Base-by-base conservation (phyloP, 2,329 filamentous ascomycete genomes). In the Cytospora piceae region DNA sequence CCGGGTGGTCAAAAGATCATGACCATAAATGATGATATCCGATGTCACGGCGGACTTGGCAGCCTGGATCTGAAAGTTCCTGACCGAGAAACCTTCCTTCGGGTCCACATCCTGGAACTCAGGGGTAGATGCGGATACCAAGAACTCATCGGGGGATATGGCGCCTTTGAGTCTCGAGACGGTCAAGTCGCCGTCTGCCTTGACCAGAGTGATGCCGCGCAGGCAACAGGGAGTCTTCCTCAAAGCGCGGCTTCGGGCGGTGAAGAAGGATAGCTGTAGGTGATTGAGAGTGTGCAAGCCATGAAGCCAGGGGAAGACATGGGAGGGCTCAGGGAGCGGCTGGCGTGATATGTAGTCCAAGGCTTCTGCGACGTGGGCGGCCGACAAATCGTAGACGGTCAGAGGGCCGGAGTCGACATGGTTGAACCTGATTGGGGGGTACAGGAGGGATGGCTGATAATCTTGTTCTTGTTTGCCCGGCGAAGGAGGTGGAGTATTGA, bases 51-150 rank as follows among this genome's bases (percentile, higher is more conserved):
- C 94, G 70, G 92, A 81, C 76, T 99, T 99, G 66, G 91, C 91
- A 0, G 92, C 86, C 77, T 99, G 95, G 49, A 98, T 98, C 72
- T 98, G 94, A 74, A 99, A 99, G 76, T 98, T 98, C 55, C 95
- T 88, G 53, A 98, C 94, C 5, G 93, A 97, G 74, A 98, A 98
- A 11, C 95, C 95, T 70, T 96, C 92, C 64, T 81, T 85, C 1
- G 95, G 95, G 73, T 99, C 95, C 51, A 90, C 85, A 53, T 96
- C 92, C 67, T 93, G 80, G 73, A 99, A 97, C 27, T 88, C 83
- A 54, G 85, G 78, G 20, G 78, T 77, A 3, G 76, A 75, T 0
- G 80, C 71, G 51, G 58, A 67, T 46, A 87, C 83, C 65, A 98
- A 77, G 54, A 98, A 83, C 76, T 98, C 95, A 1, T 91, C 86